phyloP scores from a whole-genome alignment of 306 rosid species.

The Rosa lucieae region DNA sequence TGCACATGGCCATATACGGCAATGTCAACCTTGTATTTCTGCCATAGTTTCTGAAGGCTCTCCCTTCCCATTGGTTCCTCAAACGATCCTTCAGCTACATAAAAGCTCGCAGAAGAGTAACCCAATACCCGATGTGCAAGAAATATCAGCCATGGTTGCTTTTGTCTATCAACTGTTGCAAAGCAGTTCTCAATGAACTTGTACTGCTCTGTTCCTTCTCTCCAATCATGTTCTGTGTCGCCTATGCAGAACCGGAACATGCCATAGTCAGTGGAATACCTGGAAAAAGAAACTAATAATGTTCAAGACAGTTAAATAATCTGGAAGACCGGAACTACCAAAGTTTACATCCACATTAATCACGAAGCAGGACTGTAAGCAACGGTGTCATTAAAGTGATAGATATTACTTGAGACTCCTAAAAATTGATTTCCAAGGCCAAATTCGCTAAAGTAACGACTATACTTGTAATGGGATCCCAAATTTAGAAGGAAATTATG shows the following conservation, averaged over 20 bases:
- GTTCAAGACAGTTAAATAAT: neutral
- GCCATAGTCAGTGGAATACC: conserved; percentile 84
- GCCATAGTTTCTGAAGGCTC: conserved; percentile 94
- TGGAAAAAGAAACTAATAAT: conserved; percentile 26
- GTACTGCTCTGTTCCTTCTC: conserved; percentile 84
- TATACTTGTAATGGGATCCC: neutral
- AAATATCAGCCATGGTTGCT: conserved; percentile 96
- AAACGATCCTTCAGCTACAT: conserved; percentile 82
- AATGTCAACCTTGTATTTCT: conserved; percentile 87
- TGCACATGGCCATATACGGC: conserved; percentile 96
- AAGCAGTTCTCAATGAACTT: conserved; percentile 83
- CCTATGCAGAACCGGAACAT: conserved; percentile 96
- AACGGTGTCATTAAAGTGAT: neutral
- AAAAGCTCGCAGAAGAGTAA: conserved; percentile 72
- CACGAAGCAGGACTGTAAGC: neutral
- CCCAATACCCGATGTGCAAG: conserved; percentile 95
- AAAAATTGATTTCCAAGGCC: neutral
- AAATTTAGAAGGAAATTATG: neutral
- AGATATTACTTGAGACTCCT: neutral
- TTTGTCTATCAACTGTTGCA: conserved; percentile 82
- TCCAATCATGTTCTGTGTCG: conserved; percentile 92
- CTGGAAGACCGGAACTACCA: neutral
- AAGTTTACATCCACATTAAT: neutral
- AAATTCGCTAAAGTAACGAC: neutral
- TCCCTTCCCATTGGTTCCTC: conserved; percentile 99